Base-by-base conservation (phyloP, 352 stramenopile genomes). In the Globisporangium carolinianum region DNA sequence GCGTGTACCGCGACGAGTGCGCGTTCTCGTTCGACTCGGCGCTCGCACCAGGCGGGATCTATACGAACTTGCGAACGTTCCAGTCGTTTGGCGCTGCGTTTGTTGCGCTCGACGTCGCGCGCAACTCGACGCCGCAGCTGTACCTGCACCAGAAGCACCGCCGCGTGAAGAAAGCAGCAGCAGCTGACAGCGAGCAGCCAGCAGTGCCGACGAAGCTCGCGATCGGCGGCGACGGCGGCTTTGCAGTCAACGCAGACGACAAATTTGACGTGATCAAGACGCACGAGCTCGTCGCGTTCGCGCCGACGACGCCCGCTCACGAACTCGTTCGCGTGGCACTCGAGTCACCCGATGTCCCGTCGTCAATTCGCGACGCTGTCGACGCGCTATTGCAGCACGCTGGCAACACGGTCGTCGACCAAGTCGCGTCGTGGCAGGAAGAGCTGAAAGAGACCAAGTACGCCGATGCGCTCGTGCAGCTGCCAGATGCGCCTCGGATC, bases 1-100 rank as follows among this genome's bases (percentile, higher is more conserved):
- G 79, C 56, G 97, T 99, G 46, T 98, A 94, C 67, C 97, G 98
- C 57, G 95, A 98, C 49, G 97, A 99, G 75, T 99, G 96, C 75
- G 89, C 96, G 47, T 98, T 98, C 65, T 98, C 87, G 15, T 99
- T 99, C 69, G 90, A 98, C 68, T 96, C 87, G 48, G 51, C 82
- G 46, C 73, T 91, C 18, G 84, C 76, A 2, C 57, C 71, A 9
- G 63, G 69, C 3, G 86, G 86, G 43, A 57, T 94, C 45, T 95
- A 89, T 63, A 97, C 98, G 47, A 99, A 98, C 66, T 75, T 99
- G 53, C 69, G 69, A 12, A 94, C 91, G 1, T 97, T 98, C 66
- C 79, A 96, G 47, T 97, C 95, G 37, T 98, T 97, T 51, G 87
- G 95, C 50, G 72, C 81, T 45, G 74, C 86, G 4, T 87, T 66